Conservation (phyloP, 495 filamentous ascomycete genomes). For the Podospora pseudocomata region DNA sequence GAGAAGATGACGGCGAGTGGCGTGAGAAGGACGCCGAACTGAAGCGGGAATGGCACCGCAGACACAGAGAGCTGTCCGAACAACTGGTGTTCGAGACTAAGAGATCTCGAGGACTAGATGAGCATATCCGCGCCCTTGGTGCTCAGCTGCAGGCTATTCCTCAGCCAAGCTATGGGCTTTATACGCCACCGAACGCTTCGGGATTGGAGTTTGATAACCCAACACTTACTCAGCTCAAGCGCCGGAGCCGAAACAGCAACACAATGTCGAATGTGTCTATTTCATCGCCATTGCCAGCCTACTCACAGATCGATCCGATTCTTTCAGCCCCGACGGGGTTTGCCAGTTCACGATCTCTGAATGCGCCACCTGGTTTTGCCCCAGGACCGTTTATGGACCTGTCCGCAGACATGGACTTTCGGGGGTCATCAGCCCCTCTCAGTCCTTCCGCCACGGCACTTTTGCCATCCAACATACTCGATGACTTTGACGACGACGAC, state of each 20-base stretch:
- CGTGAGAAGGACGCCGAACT: slow-evolving; percentile 43
- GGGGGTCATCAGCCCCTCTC: slow-evolving; percentile 60
- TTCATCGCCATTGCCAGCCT: slow-evolving; percentile 39
- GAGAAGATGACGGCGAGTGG: slow-evolving; percentile 54
- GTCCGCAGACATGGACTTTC: slow-evolving; percentile 27
- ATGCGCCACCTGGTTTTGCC: slow-evolving; percentile 47
- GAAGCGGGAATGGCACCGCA: slow-evolving; percentile 44
- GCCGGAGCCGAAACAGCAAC: slow-evolving; percentile 55
- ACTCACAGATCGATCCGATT: slow-evolving; percentile 38
- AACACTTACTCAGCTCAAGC: slow-evolving; percentile 46
- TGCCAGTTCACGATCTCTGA: slow-evolving; percentile 37
- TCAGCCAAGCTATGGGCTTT: slow-evolving; percentile 35
- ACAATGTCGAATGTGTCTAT: slow-evolving; percentile 48
- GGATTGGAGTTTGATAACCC: slow-evolving; percentile 48
- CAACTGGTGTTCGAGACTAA: slow-evolving; percentile 35
- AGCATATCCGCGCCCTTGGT: slow-evolving; percentile 35
- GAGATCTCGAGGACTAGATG: slow-evolving; percentile 35
- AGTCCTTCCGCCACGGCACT: slow-evolving; percentile 76
- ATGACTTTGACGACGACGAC: slow-evolving; percentile 65
- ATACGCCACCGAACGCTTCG: slow-evolving; percentile 44
- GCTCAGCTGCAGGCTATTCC: slow-evolving; percentile 38
- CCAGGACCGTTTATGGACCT: slow-evolving; percentile 52
- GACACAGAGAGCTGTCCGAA: slow-evolving; percentile 43
- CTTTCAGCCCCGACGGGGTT: slow-evolving; percentile 34
- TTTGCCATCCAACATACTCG: slow-evolving; percentile 74